Evolutionary conservation across 2,329 filamentous ascomycete species (phyloP).

Genomic region (Coniochaeta sp.): DNA sequence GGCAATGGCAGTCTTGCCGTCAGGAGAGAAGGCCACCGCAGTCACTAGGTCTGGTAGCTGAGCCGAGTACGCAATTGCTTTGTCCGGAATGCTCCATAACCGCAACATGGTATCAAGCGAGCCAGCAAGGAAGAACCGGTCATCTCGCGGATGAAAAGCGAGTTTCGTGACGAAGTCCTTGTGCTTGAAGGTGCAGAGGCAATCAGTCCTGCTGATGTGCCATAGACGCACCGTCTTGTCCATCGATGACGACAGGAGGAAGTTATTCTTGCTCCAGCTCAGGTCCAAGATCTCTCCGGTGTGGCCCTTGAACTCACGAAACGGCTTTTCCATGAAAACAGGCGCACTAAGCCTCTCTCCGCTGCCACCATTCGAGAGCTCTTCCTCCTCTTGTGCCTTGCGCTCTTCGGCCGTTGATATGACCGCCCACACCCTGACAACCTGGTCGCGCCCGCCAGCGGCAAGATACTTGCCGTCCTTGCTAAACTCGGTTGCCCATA

Average conservation of each 20-base stretch:
- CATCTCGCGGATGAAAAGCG: conserved; percentile 87
- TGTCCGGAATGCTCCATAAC: conserved; percentile 96
- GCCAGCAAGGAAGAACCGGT: conserved; percentile 92
- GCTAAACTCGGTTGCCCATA: conserved; percentile 92
- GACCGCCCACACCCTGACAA: conserved; percentile 84
- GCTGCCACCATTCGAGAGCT: conserved; percentile 39
- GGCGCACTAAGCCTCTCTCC: conserved; percentile 72
- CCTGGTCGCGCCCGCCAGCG: conserved; percentile 81
- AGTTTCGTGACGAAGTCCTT: conserved; percentile 93
- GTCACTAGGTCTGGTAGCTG: conserved; percentile 83
- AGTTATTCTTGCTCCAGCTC: conserved; percentile 99
- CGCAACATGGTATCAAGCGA: conserved; percentile 83
- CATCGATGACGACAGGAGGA: conserved; percentile 91
- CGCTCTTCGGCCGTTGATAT: conserved; percentile 77
- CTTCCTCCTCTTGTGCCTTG: conserved; percentile 62
- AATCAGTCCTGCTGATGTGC: conserved; percentile 81
- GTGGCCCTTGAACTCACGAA: conserved; percentile 77
- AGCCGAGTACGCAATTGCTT: conserved; percentile 76
- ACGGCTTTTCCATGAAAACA: conserved; percentile 74
- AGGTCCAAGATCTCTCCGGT: conserved; percentile 80
- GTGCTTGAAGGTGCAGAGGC: conserved; percentile 89
- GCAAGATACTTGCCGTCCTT: conserved; percentile 86
- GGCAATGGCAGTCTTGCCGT: conserved; percentile 83
- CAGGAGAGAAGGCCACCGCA: conserved; percentile 86
- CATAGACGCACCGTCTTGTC: conserved; percentile 94